phyloP scores from a whole-genome alignment of 306 rosid genomes.

The Coriaria nepalensis region DNA sequence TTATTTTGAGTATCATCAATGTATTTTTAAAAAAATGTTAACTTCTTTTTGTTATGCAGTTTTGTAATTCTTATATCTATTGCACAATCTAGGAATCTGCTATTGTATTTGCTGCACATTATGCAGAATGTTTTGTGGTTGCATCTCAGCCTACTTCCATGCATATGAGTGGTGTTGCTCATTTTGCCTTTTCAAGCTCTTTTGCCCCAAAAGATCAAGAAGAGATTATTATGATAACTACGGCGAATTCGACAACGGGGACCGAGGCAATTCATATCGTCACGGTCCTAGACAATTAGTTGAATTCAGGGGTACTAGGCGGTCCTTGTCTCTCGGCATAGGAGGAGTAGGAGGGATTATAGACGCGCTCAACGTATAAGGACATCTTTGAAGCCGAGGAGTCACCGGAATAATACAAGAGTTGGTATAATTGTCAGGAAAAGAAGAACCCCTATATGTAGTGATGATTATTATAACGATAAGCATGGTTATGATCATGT shows the following conservation, averaged over 20 bases:
- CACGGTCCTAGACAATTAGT: too few species aligned
- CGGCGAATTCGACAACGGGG: background rate
- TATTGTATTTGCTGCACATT: slow-evolving; percentile 29
- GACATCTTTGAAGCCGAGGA: too few species aligned
- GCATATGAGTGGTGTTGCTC: slow-evolving; percentile 32
- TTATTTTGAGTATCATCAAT: background rate
- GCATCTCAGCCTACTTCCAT: slow-evolving; percentile 31
- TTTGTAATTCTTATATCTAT: slow-evolving; percentile 35
- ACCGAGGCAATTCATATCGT: too few species aligned
- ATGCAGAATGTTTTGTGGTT: slow-evolving; percentile 36
- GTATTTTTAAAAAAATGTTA: background rate
- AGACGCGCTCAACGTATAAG: too few species aligned
- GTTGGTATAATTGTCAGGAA: too few species aligned
- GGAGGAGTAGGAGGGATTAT: too few species aligned
- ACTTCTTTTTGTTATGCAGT: slow-evolving; percentile 29
- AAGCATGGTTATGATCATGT: too few species aligned
- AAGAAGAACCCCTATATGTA: too few species aligned
- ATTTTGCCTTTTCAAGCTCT: slow-evolving; percentile 35
- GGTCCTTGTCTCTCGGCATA: too few species aligned
- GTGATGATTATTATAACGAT: too few species aligned
- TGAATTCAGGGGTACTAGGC: too few species aligned
- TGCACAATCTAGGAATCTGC: slow-evolving; percentile 38
- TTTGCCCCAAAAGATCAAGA: slow-evolving; percentile 20
- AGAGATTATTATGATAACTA: background rate
- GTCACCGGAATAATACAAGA: too few species aligned